These are phyloP conservation scores for Aspergillus costaricaensis DNA, from an alignment of 2,329 filamentous ascomycete species.

Conservation along the genomic window DNA sequence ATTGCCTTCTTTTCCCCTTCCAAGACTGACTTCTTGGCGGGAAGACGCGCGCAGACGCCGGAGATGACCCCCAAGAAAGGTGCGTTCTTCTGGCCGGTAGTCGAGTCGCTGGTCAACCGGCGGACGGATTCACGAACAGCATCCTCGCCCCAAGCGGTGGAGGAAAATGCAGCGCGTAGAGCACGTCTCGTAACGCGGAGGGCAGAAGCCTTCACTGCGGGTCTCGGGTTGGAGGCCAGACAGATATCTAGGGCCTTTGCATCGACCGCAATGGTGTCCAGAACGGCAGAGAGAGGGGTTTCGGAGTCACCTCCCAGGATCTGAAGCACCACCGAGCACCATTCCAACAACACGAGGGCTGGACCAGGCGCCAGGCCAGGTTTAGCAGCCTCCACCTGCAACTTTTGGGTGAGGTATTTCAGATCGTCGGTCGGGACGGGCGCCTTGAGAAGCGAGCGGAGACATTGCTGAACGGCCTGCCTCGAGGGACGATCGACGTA, in stretches of 20 bases:
- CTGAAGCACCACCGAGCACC: constrained; percentile 79
- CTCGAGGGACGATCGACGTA: constrained; percentile 86
- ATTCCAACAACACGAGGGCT: constrained; percentile 87
- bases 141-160: constrained; percentile 59
- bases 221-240: constrained; percentile 64
- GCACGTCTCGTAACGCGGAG: constrained; percentile 76
- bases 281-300: constrained; percentile 57
- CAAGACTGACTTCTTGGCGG: constrained; percentile 63
- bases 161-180: constrained; percentile 70
- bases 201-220: constrained; percentile 70
- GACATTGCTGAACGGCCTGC: constrained; percentile 77
- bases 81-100: constrained; percentile 68
- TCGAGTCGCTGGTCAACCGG: constrained; percentile 67
- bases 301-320: constrained; percentile 68
- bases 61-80: constrained; percentile 81
- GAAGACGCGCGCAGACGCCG: constrained; percentile 77
- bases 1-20: constrained; percentile 69
- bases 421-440: constrained; percentile 51
- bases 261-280: constrained; percentile 67
- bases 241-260: constrained; percentile 78
- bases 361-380: constrained; percentile 73
- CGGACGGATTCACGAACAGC: constrained; percentile 65
- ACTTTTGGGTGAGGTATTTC: constrained; percentile 63
- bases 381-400: constrained; percentile 75
- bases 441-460: constrained; percentile 67